phyloP scores from a whole-genome alignment of 306 rosid species.

The Vachellia pachyceras region DNA sequence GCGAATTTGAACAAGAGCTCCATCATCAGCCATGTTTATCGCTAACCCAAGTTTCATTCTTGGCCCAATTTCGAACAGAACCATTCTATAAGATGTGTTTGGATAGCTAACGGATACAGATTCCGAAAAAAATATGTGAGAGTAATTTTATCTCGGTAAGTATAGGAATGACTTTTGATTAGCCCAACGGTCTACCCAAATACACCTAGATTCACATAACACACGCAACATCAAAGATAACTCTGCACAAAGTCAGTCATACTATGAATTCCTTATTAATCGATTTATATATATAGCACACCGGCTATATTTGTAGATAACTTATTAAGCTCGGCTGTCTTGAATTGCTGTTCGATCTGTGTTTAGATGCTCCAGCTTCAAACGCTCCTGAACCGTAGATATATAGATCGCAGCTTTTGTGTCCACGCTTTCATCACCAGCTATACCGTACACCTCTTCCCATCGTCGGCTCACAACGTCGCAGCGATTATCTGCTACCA shows the following conservation, averaged over 20 bases:
- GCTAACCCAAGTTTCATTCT: background rate
- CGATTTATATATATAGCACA: background rate
- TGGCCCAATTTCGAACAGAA: background rate
- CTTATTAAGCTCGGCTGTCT: conserved; percentile 11
- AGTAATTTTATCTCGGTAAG: too few relatives aligned
- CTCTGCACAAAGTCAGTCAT: background rate
- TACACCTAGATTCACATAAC: background rate
- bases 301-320: background rate
- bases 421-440: conserved; percentile 55
- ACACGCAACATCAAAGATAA: background rate
- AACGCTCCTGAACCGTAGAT: conserved; percentile 62
- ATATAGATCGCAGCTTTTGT: conserved; percentile 58
- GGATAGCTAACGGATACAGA: too few relatives aligned
- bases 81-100: background rate
- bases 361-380: conserved; percentile 52
- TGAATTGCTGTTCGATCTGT: conserved; percentile 26
- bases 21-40: background rate
- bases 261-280: background rate
- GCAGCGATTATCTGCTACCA: conserved; percentile 29
- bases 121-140: too few relatives aligned
- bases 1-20: background rate
- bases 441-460: conserved; percentile 33
- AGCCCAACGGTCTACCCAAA: too few relatives aligned
- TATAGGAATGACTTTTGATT: too few relatives aligned
- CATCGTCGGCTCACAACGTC: conserved; percentile 32